These are phyloP conservation scores for Trichaptum fuscoviolaceum DNA, from an alignment of 768 basidiomycete genomes.

Conservation along the genomic window DNA sequence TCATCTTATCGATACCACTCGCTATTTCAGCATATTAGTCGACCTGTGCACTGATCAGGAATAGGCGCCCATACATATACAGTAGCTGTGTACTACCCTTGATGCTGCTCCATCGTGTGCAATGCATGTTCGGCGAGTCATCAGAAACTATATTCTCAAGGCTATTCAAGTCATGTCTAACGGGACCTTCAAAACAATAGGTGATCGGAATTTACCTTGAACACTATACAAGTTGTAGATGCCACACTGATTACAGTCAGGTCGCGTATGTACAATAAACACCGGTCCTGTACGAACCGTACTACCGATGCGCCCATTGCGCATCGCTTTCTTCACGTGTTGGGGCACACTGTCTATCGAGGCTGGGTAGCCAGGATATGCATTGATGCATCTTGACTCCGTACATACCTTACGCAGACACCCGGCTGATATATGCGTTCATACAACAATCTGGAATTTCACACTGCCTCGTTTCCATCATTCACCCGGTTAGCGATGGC, in stretches of 20 bases:
- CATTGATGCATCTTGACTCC: background rate
- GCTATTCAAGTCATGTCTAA: background rate
- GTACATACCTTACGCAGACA: background rate
- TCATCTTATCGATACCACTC: too few species aligned
- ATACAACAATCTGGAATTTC: background rate
- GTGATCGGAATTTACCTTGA: background rate
- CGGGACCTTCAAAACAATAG: background rate
- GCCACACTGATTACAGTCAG: too few species aligned
- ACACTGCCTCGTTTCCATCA: slow-evolving; percentile 1
- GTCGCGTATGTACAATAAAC: too few species aligned
- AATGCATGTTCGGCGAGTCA: background rate
- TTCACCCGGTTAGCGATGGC: background rate
- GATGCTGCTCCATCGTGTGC: background rate
- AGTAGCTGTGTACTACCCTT: background rate
- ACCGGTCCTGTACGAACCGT: too few species aligned
- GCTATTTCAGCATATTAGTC: background rate
- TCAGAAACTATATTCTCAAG: background rate
- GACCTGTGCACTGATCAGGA: background rate
- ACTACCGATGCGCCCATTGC: too few species aligned
- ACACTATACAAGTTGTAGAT: background rate
- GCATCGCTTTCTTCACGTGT: background rate
- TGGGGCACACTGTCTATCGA: background rate
- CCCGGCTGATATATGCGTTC: too few species aligned
- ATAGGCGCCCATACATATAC: background rate
- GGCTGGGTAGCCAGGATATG: background rate